Evolutionary conservation across 2,329 filamentous ascomycete species (phyloP), one percentile per base, ranked within the genome.

Genomic region (Sporothrix humicola): DNA sequence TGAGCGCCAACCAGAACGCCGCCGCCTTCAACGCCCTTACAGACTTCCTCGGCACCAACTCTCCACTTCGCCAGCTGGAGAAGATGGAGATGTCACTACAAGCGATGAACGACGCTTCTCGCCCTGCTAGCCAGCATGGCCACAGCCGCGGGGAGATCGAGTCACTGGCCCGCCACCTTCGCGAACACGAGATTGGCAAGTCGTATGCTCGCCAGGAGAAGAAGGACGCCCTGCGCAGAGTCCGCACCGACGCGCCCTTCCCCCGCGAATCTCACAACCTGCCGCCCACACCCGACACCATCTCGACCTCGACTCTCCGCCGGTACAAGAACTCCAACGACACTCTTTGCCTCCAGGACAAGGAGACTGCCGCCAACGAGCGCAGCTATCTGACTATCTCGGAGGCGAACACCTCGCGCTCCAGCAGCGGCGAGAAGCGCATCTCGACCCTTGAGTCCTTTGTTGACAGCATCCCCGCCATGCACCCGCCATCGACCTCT

Each of bases 241-340:
- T 89, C 7, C 77, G 84, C 44, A 88, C 87, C 0, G 85, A 87
- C 44, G 82, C 82, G n/a, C 78, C 82, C 73, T 74, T 82, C 77
- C 75, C 81, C 5, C 80, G 80, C 75, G 84, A 82, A 71, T 82
- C 84, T 5, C 83, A 85, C 20, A 80, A 80, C 20, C 80, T 89
- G 1, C 88, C 88, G 10, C 88, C 88, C 0, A 90, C 88, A 0
- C 88, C 88, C 0, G 88, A 90, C 76, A 90, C 88, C 0, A 87
- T 89, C 23, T 88, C 88, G 1, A 88, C 86, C 1, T 86, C 86
- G 1, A 88, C 87, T 0, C 81, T 90, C 48, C 82, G 84, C 6
- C 82, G 83, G 15, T 86, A 84, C 74, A 83, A 87, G 75, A 84
- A 82, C 66, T 88, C 87, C 0, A 83, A 85, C 71, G 87, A 89